A percentile compares a stretch with the other conserved stretches of the same genome.
phyloP scores from a whole-genome alignment of 2,329 filamentous ascomycete species.

The Ceratocystis albifundus region DNA sequence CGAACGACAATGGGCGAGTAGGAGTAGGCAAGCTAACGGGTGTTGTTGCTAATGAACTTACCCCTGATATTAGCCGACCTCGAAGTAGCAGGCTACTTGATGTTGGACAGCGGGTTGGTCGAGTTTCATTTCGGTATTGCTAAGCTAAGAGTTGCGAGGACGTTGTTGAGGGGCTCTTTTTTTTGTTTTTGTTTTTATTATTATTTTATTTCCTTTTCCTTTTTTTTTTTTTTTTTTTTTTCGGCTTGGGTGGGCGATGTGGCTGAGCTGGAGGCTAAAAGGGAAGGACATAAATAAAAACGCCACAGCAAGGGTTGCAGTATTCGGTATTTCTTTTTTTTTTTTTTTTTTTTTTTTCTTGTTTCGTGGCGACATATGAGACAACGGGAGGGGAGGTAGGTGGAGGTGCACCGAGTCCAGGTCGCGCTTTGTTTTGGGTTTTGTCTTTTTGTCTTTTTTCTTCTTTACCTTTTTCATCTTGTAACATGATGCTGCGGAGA shows the following conservation, averaged over 20 bases:
- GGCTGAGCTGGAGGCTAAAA: background rate
- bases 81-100: background rate
- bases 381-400: constrained; percentile 9
- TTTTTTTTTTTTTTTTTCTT: too few species aligned
- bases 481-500: too few species aligned
- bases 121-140: constrained; percentile 2
- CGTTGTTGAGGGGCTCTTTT: background rate
- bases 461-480: too few species aligned
- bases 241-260: background rate
- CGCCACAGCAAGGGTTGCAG: background rate
- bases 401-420: background rate
- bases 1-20: background rate
- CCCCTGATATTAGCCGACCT: background rate
- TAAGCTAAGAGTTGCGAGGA: too few species aligned
- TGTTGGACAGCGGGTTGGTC: background rate
- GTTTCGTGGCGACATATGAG: background rate
- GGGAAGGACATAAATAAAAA: background rate
- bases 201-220: too few species aligned
- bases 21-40: background rate
- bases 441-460: too few species aligned
- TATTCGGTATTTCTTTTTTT: too few species aligned
- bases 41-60: background rate
- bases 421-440: background rate
- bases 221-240: too few species aligned
- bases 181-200: too few species aligned